Percentiles rank a stretch among this genome's conserved stretches.
Conservation (phyloP, 805 yeast genomes). For the Spathaspora boniae region DNA sequence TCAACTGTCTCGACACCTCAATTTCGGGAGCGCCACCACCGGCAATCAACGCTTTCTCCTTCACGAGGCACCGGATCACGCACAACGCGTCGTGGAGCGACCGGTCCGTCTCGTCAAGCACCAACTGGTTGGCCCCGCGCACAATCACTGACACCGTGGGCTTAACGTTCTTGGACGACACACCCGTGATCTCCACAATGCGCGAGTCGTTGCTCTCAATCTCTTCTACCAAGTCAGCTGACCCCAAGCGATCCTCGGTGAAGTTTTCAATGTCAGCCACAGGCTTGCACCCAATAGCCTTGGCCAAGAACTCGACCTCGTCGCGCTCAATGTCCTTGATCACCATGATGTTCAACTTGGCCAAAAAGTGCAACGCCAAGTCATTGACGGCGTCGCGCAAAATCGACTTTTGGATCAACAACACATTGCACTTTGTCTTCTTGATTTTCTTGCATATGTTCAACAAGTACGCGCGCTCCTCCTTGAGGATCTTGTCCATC, state of each 20-base stretch:
- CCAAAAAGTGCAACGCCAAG: constrained; percentile 87
- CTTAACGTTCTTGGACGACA: constrained; percentile 47
- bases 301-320: constrained; percentile 85
- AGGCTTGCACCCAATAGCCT: constrained; percentile 90
- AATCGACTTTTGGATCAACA: constrained; percentile 88
- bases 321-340: constrained; percentile 95
- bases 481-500: constrained; percentile 97
- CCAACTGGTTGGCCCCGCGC: constrained; percentile 90
- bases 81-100: constrained; percentile 97
- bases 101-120: constrained; percentile 94
- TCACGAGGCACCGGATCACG: constrained; percentile 84
- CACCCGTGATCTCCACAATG: constrained; percentile 83
- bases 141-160: constrained; percentile 86
- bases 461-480: constrained; percentile 92
- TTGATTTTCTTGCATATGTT: constrained; percentile 95
- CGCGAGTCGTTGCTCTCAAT: constrained; percentile 85
- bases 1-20: constrained; percentile 74
- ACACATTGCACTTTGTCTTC: constrained; percentile 92
- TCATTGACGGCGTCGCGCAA: constrained; percentile 94
- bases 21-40: constrained; percentile 99
- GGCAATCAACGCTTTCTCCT: constrained; percentile 85
- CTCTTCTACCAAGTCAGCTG: constrained; percentile 92
- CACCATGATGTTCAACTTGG: constrained; percentile 90
- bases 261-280: constrained; percentile 93
- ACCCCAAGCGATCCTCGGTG: constrained; percentile 87